A percentile compares a stretch with the other conserved stretches of the same genome.
These are phyloP conservation scores for Aspergillus ochraceus DNA, from an alignment of 2,329 filamentous ascomycete genomes.

Conservation along the genomic window DNA sequence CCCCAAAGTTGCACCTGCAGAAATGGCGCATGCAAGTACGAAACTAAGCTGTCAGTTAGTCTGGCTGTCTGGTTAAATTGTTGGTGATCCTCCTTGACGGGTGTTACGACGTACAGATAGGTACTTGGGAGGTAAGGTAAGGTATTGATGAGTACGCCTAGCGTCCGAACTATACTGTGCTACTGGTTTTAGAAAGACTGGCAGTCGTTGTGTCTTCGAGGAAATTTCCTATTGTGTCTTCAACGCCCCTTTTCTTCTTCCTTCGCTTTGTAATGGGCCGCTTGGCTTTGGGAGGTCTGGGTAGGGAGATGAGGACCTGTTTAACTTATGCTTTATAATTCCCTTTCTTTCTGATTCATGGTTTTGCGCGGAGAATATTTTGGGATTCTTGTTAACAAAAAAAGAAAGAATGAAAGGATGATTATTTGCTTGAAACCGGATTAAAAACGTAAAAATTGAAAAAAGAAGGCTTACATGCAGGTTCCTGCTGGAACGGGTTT, in stretches of 20 bases:
- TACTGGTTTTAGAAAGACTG: not conserved
- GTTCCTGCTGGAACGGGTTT: not conserved
- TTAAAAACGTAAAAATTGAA: not conserved
- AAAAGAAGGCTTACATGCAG: not conserved
- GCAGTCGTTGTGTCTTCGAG: not conserved
- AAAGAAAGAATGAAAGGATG: not conserved
- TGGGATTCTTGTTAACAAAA: not conserved
- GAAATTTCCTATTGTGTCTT: not conserved
- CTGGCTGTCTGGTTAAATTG: not conserved
- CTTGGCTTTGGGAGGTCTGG: not conserved
- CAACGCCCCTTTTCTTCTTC: not conserved
- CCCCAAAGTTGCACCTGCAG: slow-evolving; percentile 23
- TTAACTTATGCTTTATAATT: not conserved
- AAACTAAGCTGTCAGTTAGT: slow-evolving; percentile 6
- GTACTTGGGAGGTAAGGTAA: not conserved
- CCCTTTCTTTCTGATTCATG: not conserved
- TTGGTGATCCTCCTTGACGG: not conserved
- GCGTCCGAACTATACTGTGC: not conserved
- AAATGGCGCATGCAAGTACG: slow-evolving; percentile 20
- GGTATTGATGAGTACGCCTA: not conserved
- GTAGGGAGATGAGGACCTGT: not conserved
- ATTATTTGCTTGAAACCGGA: not conserved
- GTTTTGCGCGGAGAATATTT: not conserved
- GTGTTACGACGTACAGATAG: not conserved
- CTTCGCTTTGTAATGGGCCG: not conserved